Conservation (phyloP, 176 grass and related monocot species). For the Urochloa ruziziensis region DNA sequence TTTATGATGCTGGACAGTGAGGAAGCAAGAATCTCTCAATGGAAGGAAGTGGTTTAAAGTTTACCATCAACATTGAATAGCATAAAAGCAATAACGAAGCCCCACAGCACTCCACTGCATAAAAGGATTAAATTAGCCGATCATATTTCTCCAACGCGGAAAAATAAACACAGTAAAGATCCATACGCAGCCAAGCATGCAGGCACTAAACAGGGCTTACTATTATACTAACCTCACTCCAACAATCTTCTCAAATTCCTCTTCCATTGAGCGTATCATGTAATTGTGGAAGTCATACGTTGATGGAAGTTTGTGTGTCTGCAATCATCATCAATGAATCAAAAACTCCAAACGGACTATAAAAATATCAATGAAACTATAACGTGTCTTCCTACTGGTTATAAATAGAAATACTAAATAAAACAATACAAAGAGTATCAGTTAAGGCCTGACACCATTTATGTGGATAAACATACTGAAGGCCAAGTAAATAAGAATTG, state of each 20-base stretch:
- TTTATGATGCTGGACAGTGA: neutral
- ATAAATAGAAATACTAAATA: neutral
- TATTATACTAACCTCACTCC: constrained; percentile 82
- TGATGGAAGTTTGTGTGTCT: constrained; percentile 81
- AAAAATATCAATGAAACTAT: neutral
- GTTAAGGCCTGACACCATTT: too few relatives aligned
- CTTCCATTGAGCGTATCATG: constrained; percentile 98
- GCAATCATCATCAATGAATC: constrained; percentile 41
- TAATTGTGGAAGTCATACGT: constrained; percentile 94
- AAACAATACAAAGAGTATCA: too few relatives aligned
- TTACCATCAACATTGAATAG: constrained; percentile 89
- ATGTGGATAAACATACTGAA: constrained; percentile 10
- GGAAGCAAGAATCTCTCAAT: neutral
- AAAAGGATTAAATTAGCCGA: constrained; percentile 30
- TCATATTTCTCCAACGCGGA: neutral
- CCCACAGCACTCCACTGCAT: constrained; percentile 86
- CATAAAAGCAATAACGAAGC: constrained; percentile 96
- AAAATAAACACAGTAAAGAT: neutral
- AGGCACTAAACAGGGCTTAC: neutral
- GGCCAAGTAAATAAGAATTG: neutral
- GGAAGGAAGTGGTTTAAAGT: neutral
- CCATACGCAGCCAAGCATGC: neutral
- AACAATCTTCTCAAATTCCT: constrained; percentile 94
- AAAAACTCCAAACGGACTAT: constrained; percentile 7
- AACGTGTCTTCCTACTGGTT: neutral